Base-by-base conservation (phyloP, 148 eudicot species). In the Cornus florida region DNA sequence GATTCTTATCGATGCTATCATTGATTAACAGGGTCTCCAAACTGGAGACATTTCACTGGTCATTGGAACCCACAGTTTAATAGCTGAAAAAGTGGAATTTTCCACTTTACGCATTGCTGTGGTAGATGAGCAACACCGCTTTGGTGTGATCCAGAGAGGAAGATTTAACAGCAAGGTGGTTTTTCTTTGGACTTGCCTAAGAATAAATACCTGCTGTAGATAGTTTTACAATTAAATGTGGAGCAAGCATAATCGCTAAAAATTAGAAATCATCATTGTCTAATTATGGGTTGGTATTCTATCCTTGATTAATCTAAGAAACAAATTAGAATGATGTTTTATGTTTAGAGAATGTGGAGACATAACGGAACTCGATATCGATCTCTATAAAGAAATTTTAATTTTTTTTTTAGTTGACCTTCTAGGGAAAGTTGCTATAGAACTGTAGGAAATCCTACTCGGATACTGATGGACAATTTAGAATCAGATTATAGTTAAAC, bases 81-180 rank as follows among this genome's bases (percentile, higher is more conserved):
- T 92, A 74, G 94, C 95, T 65, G 97, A 93, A 67, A 89, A 89
- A 41, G 94, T 96, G 65, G 91, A 86, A 74, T 96, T 96, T 86
- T 90, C 88, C 48, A 81, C 92, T 81, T 88, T 96, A 81, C 89
- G 98, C 73, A 92, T 96, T 70, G 98, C 98, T 70, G 91, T 96
- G 69, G 89, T 93, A 72, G 99, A 96, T 71, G 99, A 96, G 74
- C 99, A 96, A 79, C 99, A 96, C 75, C 94, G 99, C 50, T 96
- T 96, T 84, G 99, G 99, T 81, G 99, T 96, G 82, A 91, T 96
- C 78, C 99, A 96, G 84, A 91, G 99, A 85, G 99, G 98, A 78
- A 86, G 82, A 53, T 93, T 96, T 71, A 93, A 96, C 84, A 92
- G 95, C 85, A 96, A 96, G 98, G 99, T 96, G 84, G 35, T 76